phyloP scores from a whole-genome alignment of 495 filamentous ascomycete genomes.

The Aspergillus wentii region DNA sequence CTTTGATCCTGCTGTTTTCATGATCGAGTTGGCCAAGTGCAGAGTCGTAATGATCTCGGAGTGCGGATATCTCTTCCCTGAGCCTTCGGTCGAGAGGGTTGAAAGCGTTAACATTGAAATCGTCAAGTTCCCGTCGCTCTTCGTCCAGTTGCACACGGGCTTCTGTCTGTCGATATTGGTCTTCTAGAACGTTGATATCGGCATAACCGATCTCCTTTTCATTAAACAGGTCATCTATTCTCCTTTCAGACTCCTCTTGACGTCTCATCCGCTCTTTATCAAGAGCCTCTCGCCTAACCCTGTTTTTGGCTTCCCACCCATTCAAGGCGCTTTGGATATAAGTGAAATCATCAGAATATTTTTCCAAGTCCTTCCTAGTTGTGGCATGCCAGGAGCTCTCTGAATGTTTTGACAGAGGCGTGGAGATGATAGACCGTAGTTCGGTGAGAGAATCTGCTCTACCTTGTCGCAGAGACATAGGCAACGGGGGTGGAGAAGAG shows the following conservation, averaged over 20 bases:
- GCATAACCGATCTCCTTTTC: conserved; percentile 57
- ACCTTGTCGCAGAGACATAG: conserved; percentile 24
- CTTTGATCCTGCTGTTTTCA: conserved; percentile 35
- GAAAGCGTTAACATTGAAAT: conserved; percentile 49
- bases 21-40: conserved; percentile 37
- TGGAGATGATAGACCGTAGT: conserved; percentile 29
- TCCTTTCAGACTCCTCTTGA: conserved; percentile 50
- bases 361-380: conserved; percentile 26
- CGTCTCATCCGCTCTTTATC: conserved; percentile 45
- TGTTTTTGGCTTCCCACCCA: conserved; percentile 42
- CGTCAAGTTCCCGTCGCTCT: conserved; percentile 49
- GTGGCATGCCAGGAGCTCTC: conserved; percentile 33
- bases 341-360: conserved; percentile 41
- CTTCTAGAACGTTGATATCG: conserved; percentile 56
- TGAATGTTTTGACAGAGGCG: conserved; percentile 27
- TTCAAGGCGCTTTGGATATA: conserved; percentile 42
- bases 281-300: conserved; percentile 34
- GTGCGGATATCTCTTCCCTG: conserved; percentile 46
- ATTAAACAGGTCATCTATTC: conserved; percentile 54
- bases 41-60: conserved; percentile 47
- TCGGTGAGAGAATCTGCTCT: conserved; percentile 25
- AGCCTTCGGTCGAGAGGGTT: conserved; percentile 45
- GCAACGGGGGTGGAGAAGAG: conserved; percentile 24
- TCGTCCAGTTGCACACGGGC: conserved; percentile 49
- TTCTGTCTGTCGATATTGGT: conserved; percentile 54